Evolutionary conservation across 2,329 filamentous ascomycete species (phyloP).

Genomic region (Paecilomyces sp.): DNA sequence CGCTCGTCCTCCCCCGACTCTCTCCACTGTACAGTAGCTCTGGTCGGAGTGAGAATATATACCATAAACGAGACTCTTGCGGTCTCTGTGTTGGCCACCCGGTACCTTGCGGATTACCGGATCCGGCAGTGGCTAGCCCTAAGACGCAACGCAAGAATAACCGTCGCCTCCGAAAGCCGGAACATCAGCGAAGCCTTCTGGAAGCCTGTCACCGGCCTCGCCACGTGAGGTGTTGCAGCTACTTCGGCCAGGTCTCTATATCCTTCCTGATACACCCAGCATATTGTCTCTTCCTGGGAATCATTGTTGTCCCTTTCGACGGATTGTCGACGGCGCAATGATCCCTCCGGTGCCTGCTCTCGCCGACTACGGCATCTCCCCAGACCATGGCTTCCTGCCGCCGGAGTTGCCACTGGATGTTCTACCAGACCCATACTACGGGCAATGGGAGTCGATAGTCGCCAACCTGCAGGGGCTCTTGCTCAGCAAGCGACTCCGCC

Average conservation of each 20-base stretch:
- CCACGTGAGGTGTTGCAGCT: slow-evolving; percentile 1
- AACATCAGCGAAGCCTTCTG: not conserved
- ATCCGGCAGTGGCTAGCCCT: not conserved
- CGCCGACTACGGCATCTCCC: slow-evolving; percentile 63
- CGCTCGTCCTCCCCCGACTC: not conserved
- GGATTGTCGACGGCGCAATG: slow-evolving; percentile 21
- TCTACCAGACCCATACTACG: slow-evolving; percentile 85
- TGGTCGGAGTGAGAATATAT: not conserved
- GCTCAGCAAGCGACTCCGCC: slow-evolving; percentile 73
- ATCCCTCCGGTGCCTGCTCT: slow-evolving; percentile 44
- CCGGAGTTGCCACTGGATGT: slow-evolving; percentile 69
- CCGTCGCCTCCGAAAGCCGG: not conserved
- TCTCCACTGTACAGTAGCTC: not conserved
- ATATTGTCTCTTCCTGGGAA: not conserved
- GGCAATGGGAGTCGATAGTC: slow-evolving; percentile 84
- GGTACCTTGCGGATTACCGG: not conserved
- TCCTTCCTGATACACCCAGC: not conserved
- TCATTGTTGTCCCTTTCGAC: not conserved
- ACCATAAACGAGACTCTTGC: too few relatives aligned
- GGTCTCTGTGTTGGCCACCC: not conserved
- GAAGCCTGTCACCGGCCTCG: not conserved
- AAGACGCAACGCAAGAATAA: not conserved
- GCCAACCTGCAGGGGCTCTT: slow-evolving; percentile 82
- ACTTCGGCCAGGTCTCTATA: not conserved
- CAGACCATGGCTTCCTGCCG: slow-evolving; percentile 77